Percentiles rank a stretch among this genome's conserved stretches.
phyloP scores from a whole-genome alignment of 176 grass and related monocot genomes.

The Musa troglodytarum region DNA sequence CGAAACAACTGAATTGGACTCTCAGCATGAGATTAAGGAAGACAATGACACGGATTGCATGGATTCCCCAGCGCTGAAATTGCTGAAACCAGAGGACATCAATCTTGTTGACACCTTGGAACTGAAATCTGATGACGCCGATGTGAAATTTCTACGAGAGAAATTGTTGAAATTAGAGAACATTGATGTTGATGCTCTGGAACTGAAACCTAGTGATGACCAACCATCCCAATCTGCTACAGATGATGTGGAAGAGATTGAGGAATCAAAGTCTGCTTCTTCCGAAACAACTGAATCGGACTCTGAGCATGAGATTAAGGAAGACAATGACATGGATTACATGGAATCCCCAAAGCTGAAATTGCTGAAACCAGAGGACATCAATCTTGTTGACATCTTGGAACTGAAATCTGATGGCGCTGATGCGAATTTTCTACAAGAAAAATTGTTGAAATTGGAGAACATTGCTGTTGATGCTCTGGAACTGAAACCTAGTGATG shows the following conservation, averaged over 20 bases:
- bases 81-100: neutral
- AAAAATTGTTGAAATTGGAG: neutral
- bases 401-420: neutral
- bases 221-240: no score
- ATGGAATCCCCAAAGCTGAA: neutral
- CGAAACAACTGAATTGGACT: no score
- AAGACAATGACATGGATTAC: neutral
- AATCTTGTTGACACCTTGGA: neutral
- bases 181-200: neutral
- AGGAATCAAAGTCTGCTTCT: no score
- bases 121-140: neutral
- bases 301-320: no score
- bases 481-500: neutral
- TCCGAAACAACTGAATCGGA: no score
- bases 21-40: no score
- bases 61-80: neutral
- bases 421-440: no score
- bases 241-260: slow-evolving; percentile 25
- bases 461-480: neutral
- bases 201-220: neutral
- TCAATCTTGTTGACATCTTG: neutral
- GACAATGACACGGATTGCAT: neutral
- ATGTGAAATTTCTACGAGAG: neutral
- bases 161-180: neutral
- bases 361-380: neutral